These are phyloP conservation scores for Carex kokanica DNA, from an alignment of 176 grass and related monocot species.

Conservation along the genomic window DNA sequence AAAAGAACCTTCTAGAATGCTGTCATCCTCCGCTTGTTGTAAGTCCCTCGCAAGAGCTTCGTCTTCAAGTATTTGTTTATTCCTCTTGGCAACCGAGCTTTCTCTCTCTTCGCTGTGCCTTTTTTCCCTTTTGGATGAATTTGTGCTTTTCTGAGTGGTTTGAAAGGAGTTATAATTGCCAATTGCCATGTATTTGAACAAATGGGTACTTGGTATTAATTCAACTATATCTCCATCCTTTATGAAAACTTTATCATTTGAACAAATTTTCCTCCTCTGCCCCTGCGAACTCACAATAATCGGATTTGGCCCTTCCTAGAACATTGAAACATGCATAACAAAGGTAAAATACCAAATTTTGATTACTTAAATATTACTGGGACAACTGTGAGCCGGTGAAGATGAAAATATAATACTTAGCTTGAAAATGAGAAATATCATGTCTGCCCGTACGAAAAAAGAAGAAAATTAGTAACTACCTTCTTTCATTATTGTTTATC, in stretches of 20 bases:
- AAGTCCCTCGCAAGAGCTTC: conserved; percentile 63
- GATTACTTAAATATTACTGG: background rate
- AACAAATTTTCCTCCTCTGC: conserved; percentile 59
- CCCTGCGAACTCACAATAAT: conserved; percentile 53
- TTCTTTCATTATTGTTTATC: background rate
- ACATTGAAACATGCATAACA: background rate
- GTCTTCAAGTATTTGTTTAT: conserved; percentile 52
- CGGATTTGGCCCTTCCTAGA: conserved; percentile 88
- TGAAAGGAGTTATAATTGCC: conserved; percentile 27
- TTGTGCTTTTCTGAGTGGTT: conserved; percentile 15
- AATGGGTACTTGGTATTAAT: conserved; percentile 72
- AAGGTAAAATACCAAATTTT: background rate
- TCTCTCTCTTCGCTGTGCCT: conserved; percentile 42
- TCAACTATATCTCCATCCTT: conserved; percentile 67
- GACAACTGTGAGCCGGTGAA: background rate
- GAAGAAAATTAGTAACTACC: background rate
- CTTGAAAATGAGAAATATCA: background rate
- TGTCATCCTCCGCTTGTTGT: conserved; percentile 18
- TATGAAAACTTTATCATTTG: conserved; percentile 54
- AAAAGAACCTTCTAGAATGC: conserved; percentile 29
- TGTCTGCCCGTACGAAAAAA: background rate
- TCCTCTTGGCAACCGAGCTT: conserved; percentile 42
- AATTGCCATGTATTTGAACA: conserved; percentile 46
- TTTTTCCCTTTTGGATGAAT: conserved; percentile 53
- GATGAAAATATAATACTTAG: background rate